Evolutionary conservation across 345 rosid species (phyloP).

Genomic region (Ricinus communis): DNA sequence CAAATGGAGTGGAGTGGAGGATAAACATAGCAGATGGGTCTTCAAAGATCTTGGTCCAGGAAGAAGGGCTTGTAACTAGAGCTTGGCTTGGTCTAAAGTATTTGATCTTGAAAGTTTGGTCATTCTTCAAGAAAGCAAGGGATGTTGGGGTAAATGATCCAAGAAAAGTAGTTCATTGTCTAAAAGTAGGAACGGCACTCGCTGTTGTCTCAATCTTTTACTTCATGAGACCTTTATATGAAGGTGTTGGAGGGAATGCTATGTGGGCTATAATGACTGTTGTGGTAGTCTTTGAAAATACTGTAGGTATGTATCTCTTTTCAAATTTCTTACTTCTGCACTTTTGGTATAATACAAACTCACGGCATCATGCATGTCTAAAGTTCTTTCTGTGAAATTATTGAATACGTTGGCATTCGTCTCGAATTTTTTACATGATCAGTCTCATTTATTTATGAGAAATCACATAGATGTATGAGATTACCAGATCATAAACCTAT

Average conservation of each 20-base stretch:
- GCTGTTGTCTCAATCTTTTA: slow-evolving; percentile 38
- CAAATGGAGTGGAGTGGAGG: slow-evolving; percentile 43
- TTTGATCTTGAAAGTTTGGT: slow-evolving; percentile 23
- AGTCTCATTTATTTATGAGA: too few relatives aligned
- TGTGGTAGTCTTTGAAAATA: slow-evolving; percentile 47
- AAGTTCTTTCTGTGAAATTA: too few relatives aligned
- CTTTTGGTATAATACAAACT: too few relatives aligned
- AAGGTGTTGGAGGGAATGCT: slow-evolving; percentile 51
- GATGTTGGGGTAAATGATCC: slow-evolving; percentile 39
- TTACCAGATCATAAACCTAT: too few relatives aligned
- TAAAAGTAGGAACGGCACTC: slow-evolving; percentile 48
- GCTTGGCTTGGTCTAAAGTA: slow-evolving; percentile 30
- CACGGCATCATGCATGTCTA: too few relatives aligned
- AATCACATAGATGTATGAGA: too few relatives aligned
- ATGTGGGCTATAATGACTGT: slow-evolving; percentile 65
- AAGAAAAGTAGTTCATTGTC: slow-evolving; percentile 44
- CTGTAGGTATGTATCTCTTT: slow-evolving; percentile 34
- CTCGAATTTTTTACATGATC: too few relatives aligned
- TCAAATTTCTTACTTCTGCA: neutral
- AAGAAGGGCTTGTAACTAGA: slow-evolving; percentile 18
- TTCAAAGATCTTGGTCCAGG: slow-evolving; percentile 37
- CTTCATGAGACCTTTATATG: slow-evolving; percentile 45
- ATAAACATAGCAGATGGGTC: slow-evolving; percentile 44
- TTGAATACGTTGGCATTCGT: too few relatives aligned
- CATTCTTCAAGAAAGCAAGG: slow-evolving; percentile 37